Conservation (phyloP, 2,329 filamentous ascomycete genomes). For the Anthostomella pinea region DNA sequence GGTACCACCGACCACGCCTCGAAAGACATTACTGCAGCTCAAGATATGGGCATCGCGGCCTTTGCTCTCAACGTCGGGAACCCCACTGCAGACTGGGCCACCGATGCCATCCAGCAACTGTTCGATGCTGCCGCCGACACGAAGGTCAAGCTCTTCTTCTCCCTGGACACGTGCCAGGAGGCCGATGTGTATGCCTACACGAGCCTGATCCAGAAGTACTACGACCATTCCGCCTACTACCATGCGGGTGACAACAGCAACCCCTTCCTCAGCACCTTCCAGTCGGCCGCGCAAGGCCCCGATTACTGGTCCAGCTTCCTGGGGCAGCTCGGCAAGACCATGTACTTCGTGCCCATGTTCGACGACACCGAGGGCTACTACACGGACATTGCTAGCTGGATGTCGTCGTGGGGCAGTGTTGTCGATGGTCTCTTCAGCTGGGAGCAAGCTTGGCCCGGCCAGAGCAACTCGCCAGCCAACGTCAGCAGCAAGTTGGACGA, state of each 20-base stretch:
- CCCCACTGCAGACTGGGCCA: constrained; percentile 24
- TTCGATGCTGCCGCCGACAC: constrained; percentile 29
- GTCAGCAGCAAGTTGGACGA: constrained; percentile 25
- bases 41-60: constrained; percentile 29
- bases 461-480: constrained; percentile 23
- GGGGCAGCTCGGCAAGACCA: constrained; percentile 19
- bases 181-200: constrained; percentile 24
- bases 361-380: constrained; percentile 33
- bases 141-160: constrained; percentile 36
- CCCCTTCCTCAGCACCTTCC: constrained; percentile 33
- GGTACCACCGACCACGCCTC: constrained; percentile 22
- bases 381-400: constrained; percentile 24
- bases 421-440: constrained; percentile 38
- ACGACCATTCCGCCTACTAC: constrained; percentile 28
- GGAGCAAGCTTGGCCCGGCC: constrained; percentile 36
- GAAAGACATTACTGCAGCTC: constrained; percentile 32
- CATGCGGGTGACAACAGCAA: constrained; percentile 23
- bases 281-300: constrained; percentile 21
- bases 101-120: constrained; percentile 26
- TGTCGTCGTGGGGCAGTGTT: constrained; percentile 29
- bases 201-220: constrained; percentile 24
- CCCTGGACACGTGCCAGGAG: constrained; percentile 32
- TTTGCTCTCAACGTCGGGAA: constrained; percentile 35
- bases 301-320: constrained; percentile 29
- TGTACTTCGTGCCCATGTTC: constrained; percentile 35